phyloP scores from a whole-genome alignment of 352 stramenopile species.

The Thalassiosira delicatula region DNA sequence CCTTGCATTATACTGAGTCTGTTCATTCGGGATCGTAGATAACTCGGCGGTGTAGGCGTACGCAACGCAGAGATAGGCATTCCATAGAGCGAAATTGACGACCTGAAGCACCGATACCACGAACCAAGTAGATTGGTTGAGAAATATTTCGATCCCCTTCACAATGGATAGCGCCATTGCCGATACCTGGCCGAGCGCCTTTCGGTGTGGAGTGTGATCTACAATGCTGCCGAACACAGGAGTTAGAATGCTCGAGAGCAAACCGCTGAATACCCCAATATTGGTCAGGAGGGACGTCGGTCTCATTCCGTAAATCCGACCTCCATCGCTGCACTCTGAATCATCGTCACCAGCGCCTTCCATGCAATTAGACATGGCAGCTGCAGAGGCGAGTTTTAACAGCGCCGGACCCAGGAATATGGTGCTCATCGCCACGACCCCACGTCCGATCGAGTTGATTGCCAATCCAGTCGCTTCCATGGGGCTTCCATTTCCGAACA shows the following conservation, averaged over 20 bases:
- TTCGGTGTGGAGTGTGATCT: slow-evolving; percentile 77
- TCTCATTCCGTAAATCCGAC: slow-evolving; percentile 70
- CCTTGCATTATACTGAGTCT: slow-evolving; percentile 61
- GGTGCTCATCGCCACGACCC: slow-evolving; percentile 38
- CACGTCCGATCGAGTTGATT: slow-evolving; percentile 37
- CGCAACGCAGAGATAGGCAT: slow-evolving; percentile 59
- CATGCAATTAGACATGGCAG: slow-evolving; percentile 29
- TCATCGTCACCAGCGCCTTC: slow-evolving; percentile 20
- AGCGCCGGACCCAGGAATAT: slow-evolving; percentile 78
- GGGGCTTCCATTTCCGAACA: slow-evolving; percentile 8
- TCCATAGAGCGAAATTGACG: slow-evolving; percentile 66
- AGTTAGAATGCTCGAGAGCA: slow-evolving; percentile 56
- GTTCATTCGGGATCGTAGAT: slow-evolving; percentile 44
- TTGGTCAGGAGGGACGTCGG: slow-evolving; percentile 76
- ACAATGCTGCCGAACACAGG: slow-evolving; percentile 78
- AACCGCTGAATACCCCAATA: slow-evolving; percentile 67
- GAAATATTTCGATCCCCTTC: slow-evolving; percentile 70
- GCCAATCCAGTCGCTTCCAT: slow-evolving; percentile 45
- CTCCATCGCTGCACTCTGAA: slow-evolving; percentile 29
- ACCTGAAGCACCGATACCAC: slow-evolving; percentile 72
- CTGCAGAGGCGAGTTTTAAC: slow-evolving; percentile 67
- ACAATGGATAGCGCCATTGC: slow-evolving; percentile 58
- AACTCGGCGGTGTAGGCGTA: slow-evolving; percentile 83
- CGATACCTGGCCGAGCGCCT: slow-evolving; percentile 47
- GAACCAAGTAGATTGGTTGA: slow-evolving; percentile 72